Percentiles rank a stretch among this genome's conserved stretches.
Conservation (phyloP, 331 rosid species). For the Erythrophleum ivorense region DNA sequence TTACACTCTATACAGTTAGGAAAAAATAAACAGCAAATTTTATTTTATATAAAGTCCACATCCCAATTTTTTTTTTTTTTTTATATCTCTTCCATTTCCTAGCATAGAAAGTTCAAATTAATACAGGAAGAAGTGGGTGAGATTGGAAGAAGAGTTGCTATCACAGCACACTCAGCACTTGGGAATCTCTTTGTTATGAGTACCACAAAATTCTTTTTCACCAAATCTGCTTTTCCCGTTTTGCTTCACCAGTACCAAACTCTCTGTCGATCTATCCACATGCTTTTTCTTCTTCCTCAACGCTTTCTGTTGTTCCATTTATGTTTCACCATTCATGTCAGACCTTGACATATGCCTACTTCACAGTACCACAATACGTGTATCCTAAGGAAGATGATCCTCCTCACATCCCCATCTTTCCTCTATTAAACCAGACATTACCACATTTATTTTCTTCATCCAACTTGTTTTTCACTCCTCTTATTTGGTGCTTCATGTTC, state of each 20-base stretch:
- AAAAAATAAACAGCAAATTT: too few species aligned
- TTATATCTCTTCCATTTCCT: too few species aligned
- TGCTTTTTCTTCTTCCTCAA: background rate
- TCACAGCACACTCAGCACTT: background rate
- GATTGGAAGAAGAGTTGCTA: background rate
- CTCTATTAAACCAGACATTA: background rate
- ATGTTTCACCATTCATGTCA: background rate
- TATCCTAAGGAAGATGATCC: too few species aligned
- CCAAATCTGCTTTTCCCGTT: background rate
- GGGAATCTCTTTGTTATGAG: background rate
- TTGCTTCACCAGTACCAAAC: background rate
- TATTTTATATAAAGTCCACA: too few species aligned
- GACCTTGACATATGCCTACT: background rate
- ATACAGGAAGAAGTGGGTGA: background rate
- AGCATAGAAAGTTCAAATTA: background rate
- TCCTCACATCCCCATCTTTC: background rate
- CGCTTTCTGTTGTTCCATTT: too few species aligned
- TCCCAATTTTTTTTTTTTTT: too few species aligned
- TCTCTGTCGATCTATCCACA: background rate
- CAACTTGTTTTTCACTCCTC: background rate
- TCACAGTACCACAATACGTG: background rate
- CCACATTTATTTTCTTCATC: background rate
- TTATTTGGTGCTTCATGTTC: background rate
- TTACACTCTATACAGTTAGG: too few species aligned
- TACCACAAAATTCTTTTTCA: background rate